phyloP scores from a whole-genome alignment of 495 filamentous ascomycete genomes.

The Penicillium daleae region DNA sequence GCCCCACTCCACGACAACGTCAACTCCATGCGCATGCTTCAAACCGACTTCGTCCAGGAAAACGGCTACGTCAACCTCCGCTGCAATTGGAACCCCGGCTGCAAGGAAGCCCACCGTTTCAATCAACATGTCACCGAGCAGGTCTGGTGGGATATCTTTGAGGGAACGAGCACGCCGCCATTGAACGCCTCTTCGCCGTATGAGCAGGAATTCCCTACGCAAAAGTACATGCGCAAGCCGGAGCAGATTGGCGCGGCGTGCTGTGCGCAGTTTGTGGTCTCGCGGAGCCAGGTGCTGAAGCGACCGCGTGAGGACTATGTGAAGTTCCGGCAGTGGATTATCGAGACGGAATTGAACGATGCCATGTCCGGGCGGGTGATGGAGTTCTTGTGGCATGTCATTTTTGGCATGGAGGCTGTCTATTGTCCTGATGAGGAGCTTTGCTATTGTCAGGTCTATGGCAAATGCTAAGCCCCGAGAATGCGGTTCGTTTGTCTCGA shows the following conservation, averaged over 20 bases:
- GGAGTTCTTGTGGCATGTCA: slow-evolving; percentile 75
- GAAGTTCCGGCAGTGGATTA: slow-evolving; percentile 67
- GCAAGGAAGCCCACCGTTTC: slow-evolving; percentile 53
- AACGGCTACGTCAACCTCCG: slow-evolving; percentile 70
- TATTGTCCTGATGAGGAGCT: slow-evolving; percentile 52
- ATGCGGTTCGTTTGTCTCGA: background rate
- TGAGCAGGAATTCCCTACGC: slow-evolving; percentile 11
- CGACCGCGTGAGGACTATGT: slow-evolving; percentile 63
- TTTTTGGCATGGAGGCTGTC: slow-evolving; percentile 58
- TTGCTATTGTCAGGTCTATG: slow-evolving; percentile 56
- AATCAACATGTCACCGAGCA: slow-evolving; percentile 61
- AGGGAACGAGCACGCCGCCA: slow-evolving; percentile 54
- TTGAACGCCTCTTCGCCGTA: slow-evolving; percentile 35
- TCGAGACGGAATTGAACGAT: slow-evolving; percentile 62
- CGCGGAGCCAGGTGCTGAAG: slow-evolving; percentile 53
- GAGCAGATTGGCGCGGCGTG: slow-evolving; percentile 49
- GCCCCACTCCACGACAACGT: slow-evolving; percentile 56
- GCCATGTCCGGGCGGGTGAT: slow-evolving; percentile 69
- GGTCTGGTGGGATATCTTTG: slow-evolving; percentile 58
- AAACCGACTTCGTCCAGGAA: slow-evolving; percentile 52
- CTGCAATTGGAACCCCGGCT: slow-evolving; percentile 68
- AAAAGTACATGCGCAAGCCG: slow-evolving; percentile 37
- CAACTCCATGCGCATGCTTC: slow-evolving; percentile 55
- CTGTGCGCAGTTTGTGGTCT: slow-evolving; percentile 72
- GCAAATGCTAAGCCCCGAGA: slow-evolving; percentile 38